Evolutionary conservation across 148 eudicot species (phyloP).

Genomic region (Rhododendron ovatum): DNA sequence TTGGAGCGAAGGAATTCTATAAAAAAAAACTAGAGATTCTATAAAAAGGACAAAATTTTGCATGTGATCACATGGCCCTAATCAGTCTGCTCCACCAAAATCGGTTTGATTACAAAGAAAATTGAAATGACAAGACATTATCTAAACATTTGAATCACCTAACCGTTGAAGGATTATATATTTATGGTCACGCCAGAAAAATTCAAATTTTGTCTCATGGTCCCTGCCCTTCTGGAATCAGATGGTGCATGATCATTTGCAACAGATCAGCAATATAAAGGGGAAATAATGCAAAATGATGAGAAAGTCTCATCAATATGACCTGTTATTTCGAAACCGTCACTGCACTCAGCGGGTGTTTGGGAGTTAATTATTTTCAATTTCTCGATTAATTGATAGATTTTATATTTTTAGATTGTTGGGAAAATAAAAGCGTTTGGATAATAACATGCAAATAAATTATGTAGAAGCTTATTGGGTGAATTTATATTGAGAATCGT

Average conservation of each 20-base stretch:
- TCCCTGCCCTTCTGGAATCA: not conserved
- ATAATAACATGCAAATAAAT: no score
- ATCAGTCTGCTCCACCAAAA: not conserved
- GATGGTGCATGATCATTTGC: not conserved
- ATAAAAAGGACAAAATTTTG: not conserved
- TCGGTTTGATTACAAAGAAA: not conserved
- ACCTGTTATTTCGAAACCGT: no score
- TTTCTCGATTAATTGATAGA: no score
- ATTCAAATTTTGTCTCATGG: not conserved
- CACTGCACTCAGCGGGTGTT: no score
- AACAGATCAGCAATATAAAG: not conserved
- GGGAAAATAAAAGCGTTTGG: no score
- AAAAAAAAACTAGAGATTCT: not conserved
- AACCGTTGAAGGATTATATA: not conserved
- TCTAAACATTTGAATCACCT: not conserved
- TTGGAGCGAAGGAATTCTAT: no score
- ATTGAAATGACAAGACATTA: not conserved
- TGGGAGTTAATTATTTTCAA: no score
- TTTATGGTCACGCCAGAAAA: not conserved
- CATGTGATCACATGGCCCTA: conserved; percentile 16
- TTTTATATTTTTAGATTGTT: no score
- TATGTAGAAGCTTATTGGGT: no score
- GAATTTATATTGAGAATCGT: no score
- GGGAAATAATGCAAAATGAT: not conserved
- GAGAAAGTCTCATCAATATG: not conserved